Evolutionary conservation across 2,329 filamentous ascomycete genomes (phyloP), one percentile per base, ranked within the genome.

Genomic region (Colletotrichum scovillei): DNA sequence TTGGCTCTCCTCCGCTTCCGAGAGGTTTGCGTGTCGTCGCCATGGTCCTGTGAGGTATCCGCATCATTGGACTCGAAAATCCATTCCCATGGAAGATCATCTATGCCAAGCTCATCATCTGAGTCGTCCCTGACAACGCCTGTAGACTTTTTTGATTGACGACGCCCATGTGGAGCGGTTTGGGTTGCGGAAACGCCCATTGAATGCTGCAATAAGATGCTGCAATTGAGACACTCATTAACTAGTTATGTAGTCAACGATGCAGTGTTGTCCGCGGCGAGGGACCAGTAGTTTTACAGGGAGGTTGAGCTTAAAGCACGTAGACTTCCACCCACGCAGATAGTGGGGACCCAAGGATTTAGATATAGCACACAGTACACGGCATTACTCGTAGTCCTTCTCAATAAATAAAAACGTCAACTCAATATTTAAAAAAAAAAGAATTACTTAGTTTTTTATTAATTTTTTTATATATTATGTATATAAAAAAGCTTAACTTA

Each of bases 91-190:
- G 92, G 90, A 58, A 88, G 84, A 78, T 95, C 93, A 63, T 94
- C 91, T 46, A 89, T 86, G 32, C 91, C 93, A 28, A 97, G 89
- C 81, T 98, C 96, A 82, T 97, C 95, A 81, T 97, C 95, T 0
- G 94, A 97, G 80, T 97, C 93, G 74, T 97, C 94, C 78, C 93
- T 88, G 7, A 86, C 83, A 12, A 95, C 87, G 35, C 92, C 92
- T 82, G 90, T 75, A 11, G 74, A 53, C 16, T 14, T 52, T 9
- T 16, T 53, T n/a, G 38, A 30, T 22, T 46, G 53, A 8, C 30
- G 49, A 24, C 32, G n/a, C 22, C 46, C 46, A 7, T 38, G 24
- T 4, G n/a, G 35, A 22, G 28, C 9, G 32, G 55, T 16, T 30
- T 22, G 9, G 11, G 30, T 9, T 1, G 16, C 9, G 11, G 12